These are phyloP conservation scores for Arthrocladium fulminans DNA, from an alignment of 2,329 filamentous ascomycete genomes.

Conservation along the genomic window DNA sequence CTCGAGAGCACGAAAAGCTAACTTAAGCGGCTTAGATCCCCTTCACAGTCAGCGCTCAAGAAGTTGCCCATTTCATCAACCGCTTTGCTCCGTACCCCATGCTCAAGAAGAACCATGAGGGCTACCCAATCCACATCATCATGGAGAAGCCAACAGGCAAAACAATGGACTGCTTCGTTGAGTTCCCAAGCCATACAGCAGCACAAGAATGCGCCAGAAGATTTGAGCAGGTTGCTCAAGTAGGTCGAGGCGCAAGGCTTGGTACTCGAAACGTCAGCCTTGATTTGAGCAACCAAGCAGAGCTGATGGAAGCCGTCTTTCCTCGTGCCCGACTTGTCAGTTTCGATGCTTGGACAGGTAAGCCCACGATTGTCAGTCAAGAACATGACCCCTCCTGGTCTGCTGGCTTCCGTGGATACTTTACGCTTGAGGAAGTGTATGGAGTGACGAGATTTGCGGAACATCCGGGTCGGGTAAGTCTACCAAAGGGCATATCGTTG, in stretches of 20 bases:
- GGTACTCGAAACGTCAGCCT: slow-evolving; percentile 42
- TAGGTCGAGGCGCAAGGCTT: slow-evolving; percentile 34
- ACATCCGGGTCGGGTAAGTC: slow-evolving; percentile 42
- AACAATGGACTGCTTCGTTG: slow-evolving; percentile 47
- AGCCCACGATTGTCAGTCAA: slow-evolving; percentile 25
- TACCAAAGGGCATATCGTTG: background rate
- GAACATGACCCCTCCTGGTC: slow-evolving; percentile 36
- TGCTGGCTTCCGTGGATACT: slow-evolving; percentile 43
- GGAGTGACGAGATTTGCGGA: slow-evolving; percentile 41
- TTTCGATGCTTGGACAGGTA: slow-evolving; percentile 29
- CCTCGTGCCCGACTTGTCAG: slow-evolving; percentile 42
- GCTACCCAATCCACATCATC: slow-evolving; percentile 46
- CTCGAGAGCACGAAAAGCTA: slow-evolving; percentile 2
- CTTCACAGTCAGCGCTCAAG: slow-evolving; percentile 41
- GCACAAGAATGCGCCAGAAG: slow-evolving; percentile 34
- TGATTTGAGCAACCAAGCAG: slow-evolving; percentile 38
- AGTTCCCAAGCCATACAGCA: slow-evolving; percentile 32
- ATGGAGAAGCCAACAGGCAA: slow-evolving; percentile 51
- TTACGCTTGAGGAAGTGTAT: slow-evolving; percentile 43
- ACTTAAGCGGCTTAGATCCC: slow-evolving; percentile 34
- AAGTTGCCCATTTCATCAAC: slow-evolving; percentile 41
- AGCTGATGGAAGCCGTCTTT: slow-evolving; percentile 44
- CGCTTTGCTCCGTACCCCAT: slow-evolving; percentile 29
- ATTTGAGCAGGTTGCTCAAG: slow-evolving; percentile 29
- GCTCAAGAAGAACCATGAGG: slow-evolving; percentile 22